Evolutionary conservation across 768 basidiomycete species (phyloP).

Genomic region (Lactifluus volemus): DNA sequence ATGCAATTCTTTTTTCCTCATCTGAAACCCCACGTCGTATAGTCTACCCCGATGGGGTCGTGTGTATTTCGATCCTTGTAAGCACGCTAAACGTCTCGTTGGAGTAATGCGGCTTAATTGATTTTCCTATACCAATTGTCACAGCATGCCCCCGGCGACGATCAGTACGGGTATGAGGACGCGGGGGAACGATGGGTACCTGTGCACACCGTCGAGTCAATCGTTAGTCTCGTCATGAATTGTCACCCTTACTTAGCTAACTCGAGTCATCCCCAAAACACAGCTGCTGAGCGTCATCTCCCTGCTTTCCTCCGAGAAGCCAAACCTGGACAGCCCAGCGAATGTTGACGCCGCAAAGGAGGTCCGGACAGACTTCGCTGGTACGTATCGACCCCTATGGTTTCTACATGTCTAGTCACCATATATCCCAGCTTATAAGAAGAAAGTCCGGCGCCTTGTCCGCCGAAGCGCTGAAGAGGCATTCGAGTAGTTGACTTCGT

Average conservation of each 20-base stretch:
- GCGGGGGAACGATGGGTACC: slow-evolving; percentile 97
- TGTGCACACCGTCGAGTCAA: slow-evolving; percentile 94
- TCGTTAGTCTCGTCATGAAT: slow-evolving; percentile 42
- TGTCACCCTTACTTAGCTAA: background rate
- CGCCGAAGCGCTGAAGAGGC: slow-evolving; percentile 86
- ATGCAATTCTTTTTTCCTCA: background rate
- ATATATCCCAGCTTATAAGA: slow-evolving; percentile 64
- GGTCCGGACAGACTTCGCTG: slow-evolving; percentile 52
- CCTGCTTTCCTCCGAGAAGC: slow-evolving; percentile 83
- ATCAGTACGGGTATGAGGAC: slow-evolving; percentile 95
- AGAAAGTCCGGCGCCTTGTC: slow-evolving; percentile 89
- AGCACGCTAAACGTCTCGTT: slow-evolving; percentile 21
- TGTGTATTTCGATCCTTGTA: slow-evolving; percentile 94
- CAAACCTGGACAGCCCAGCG: slow-evolving; percentile 89
- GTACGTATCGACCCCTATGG: slow-evolving; percentile 32
- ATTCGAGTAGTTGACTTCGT: slow-evolving; percentile 41
- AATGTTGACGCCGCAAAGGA: slow-evolving; percentile 96
- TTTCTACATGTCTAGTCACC: background rate
- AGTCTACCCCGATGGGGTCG: slow-evolving; percentile 91
- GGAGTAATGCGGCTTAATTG: slow-evolving; percentile 6
- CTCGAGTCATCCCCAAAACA: background rate
- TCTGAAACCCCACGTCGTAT: slow-evolving; percentile 2
- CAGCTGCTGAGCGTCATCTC: slow-evolving; percentile 97
- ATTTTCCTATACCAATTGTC: background rate
- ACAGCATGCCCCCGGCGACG: slow-evolving; percentile 91